Conservation (phyloP, 208 protist genomes). For the Acanthamoeba divionensis region DNA sequence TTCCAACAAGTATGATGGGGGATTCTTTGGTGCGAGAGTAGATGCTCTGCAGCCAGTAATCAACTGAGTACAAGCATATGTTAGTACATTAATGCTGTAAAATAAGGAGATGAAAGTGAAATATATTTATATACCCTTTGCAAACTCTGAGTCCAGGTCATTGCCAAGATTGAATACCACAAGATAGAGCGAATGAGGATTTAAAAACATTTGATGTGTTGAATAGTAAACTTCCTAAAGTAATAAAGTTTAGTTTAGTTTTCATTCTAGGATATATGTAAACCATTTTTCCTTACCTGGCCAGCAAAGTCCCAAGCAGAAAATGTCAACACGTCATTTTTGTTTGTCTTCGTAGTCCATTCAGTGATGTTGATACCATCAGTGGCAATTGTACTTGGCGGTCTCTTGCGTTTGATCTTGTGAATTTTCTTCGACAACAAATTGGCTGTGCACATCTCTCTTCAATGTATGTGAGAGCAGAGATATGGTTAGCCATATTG, state of each 20-base stretch:
- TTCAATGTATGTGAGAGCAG: no score
- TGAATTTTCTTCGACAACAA: no score
- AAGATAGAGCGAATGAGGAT: not conserved
- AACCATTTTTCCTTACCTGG: not conserved
- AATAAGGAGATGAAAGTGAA: no score
- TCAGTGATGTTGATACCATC: not conserved
- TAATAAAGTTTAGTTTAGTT: no score
- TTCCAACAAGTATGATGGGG: slow-evolving; percentile 49
- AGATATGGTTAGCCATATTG: no score
- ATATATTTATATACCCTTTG: no score
- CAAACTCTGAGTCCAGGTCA: not conserved
- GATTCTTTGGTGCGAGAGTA: slow-evolving; percentile 21
- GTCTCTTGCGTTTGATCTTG: not conserved
- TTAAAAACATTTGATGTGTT: slow-evolving; percentile 42
- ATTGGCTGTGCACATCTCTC: no score
- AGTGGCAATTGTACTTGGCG: not conserved
- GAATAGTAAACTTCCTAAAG: slow-evolving; percentile 41
- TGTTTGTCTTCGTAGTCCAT: not conserved
- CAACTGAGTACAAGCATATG: not conserved
- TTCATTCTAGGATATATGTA: no score
- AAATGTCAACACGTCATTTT: not conserved
- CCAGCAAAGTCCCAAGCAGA: not conserved
- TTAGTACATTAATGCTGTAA: no score
- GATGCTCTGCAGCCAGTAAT: slow-evolving; percentile 54
- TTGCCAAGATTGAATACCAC: slow-evolving; percentile 51